phyloP scores from a whole-genome alignment of 371 early-diverging fungal genomes.

The Syncephalis fuscata region DNA sequence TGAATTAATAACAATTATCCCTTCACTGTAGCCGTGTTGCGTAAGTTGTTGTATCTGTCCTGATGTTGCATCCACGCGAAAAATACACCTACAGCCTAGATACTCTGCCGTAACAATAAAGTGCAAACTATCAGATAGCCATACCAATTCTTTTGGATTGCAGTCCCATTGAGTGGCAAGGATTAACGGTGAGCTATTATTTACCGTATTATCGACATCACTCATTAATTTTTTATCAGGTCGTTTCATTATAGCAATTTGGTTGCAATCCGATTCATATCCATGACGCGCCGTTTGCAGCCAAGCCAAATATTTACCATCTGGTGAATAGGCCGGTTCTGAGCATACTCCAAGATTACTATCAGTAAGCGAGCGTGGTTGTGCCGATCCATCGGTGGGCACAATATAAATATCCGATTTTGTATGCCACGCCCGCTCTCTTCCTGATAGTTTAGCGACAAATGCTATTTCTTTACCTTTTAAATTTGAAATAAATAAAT shows the following conservation, averaged over 20 bases:
- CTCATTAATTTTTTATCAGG: slow-evolving; percentile 14
- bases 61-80: no score
- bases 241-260: slow-evolving; percentile 22
- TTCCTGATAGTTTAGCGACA: slow-evolving; percentile 38
- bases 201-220: slow-evolving; percentile 35
- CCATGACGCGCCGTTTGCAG: slow-evolving; percentile 53
- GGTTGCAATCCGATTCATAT: slow-evolving; percentile 66
- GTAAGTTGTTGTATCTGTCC: no score
- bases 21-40: no score
- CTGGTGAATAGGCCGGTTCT: slow-evolving; percentile 38
- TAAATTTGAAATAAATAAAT: no score
- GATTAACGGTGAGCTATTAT: slow-evolving; percentile 38
- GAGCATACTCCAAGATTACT: slow-evolving; percentile 42
- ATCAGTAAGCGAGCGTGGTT: slow-evolving; percentile 27
- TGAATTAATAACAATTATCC: no score
- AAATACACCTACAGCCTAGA: no score
- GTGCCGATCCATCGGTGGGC: slow-evolving; percentile 20
- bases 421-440: slow-evolving; percentile 62
- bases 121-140: no score
- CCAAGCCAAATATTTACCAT: slow-evolving; percentile 42
- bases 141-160: slow-evolving; percentile 24
- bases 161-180: slow-evolving; percentile 20
- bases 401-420: slow-evolving; percentile 50
- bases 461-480: slow-evolving; percentile 35
- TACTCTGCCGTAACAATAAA: no score